phyloP scores from a whole-genome alignment of 2,329 filamentous ascomycete species.

The Didymella glomerata region DNA sequence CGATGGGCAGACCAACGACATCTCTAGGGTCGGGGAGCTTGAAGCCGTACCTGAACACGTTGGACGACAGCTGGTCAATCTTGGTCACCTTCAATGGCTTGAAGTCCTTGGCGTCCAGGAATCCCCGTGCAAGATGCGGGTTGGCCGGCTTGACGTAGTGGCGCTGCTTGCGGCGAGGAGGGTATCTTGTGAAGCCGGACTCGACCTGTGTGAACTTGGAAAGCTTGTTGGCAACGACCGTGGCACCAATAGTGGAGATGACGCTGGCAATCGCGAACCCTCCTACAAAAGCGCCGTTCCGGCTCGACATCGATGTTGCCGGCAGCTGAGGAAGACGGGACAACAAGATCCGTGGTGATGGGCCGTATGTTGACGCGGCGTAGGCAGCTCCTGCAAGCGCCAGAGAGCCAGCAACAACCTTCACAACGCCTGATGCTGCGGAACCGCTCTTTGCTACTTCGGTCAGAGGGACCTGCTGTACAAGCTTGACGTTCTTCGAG shows the following conservation, averaged over 20 bases:
- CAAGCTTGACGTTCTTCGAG: slow-evolving; percentile 47
- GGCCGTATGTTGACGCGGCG: slow-evolving; percentile 22
- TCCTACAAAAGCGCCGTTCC: slow-evolving; percentile 21
- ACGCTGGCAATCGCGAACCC: slow-evolving; percentile 32
- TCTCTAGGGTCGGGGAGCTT: slow-evolving; percentile 29
- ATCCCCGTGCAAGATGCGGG: slow-evolving; percentile 48
- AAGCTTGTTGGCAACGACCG: slow-evolving; percentile 36
- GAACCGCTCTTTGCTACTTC: slow-evolving; percentile 8
- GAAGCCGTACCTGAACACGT: slow-evolving; percentile 41
- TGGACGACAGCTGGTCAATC: slow-evolving; percentile 26
- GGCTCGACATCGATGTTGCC: slow-evolving; percentile 11
- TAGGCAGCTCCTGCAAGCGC: slow-evolving; percentile 25
- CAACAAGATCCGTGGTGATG: slow-evolving; percentile 18
- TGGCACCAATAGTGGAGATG: slow-evolving; percentile 28
- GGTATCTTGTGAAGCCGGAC: slow-evolving; percentile 34
- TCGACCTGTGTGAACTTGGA: slow-evolving; percentile 55
- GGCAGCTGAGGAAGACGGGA: slow-evolving; percentile 18
- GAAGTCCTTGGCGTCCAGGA: slow-evolving; percentile 61
- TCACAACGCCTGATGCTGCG: slow-evolving; percentile 16
- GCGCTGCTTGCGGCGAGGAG: slow-evolving; percentile 28
- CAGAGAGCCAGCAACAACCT: slow-evolving; percentile 20
- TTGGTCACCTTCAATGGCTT: slow-evolving; percentile 56
- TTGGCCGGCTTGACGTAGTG: slow-evolving; percentile 22
- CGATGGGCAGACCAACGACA: slow-evolving; percentile 47
- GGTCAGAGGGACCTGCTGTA: slow-evolving; percentile 44